Percentiles rank a stretch among this genome's conserved stretches.
These are phyloP conservation scores for Rhynchosporium graminicola DNA, from an alignment of 2,329 filamentous ascomycete genomes.

Conservation along the genomic window DNA sequence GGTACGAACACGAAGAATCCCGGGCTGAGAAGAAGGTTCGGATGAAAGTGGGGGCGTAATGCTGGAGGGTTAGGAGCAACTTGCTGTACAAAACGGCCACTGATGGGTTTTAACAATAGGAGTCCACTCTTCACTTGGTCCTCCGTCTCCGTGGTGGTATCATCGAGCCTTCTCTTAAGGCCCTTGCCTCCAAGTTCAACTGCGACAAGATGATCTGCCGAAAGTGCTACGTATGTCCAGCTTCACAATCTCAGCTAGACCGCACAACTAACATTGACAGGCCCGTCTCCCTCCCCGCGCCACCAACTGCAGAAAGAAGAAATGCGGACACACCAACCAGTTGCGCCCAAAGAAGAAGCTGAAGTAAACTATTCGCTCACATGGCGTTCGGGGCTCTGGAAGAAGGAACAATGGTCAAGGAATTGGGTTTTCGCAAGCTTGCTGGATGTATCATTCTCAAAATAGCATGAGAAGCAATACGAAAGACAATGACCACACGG, in stretches of 20 bases:
- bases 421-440: slow-evolving; percentile 33
- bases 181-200: slow-evolving; percentile 98
- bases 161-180: slow-evolving; percentile 99
- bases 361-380: slow-evolving; percentile 67
- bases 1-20: slow-evolving; percentile 56
- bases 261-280: slow-evolving; percentile 42
- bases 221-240: slow-evolving; percentile 92
- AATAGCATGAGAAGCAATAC: slow-evolving; percentile 35
- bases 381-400: slow-evolving; percentile 37
- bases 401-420: slow-evolving; percentile 24
- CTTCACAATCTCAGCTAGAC: background rate
- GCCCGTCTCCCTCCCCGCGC: slow-evolving; percentile 93
- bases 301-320: slow-evolving; percentile 99
- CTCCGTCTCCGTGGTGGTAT: slow-evolving; percentile 99
- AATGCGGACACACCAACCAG: slow-evolving; percentile 99
- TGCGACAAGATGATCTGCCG: slow-evolving; percentile 99
- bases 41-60: background rate
- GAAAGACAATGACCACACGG: slow-evolving; percentile 23
- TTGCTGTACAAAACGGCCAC: slow-evolving; percentile 9
- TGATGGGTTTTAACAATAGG: slow-evolving; percentile 53
- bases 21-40: background rate
- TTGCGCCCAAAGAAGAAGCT: slow-evolving; percentile 99
- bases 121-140: slow-evolving; percentile 97
- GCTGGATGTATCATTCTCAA: slow-evolving; percentile 33
- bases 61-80: background rate